Conservation (phyloP, 495 filamentous ascomycete genomes). For the Diplogelasinospora grovesii region DNA sequence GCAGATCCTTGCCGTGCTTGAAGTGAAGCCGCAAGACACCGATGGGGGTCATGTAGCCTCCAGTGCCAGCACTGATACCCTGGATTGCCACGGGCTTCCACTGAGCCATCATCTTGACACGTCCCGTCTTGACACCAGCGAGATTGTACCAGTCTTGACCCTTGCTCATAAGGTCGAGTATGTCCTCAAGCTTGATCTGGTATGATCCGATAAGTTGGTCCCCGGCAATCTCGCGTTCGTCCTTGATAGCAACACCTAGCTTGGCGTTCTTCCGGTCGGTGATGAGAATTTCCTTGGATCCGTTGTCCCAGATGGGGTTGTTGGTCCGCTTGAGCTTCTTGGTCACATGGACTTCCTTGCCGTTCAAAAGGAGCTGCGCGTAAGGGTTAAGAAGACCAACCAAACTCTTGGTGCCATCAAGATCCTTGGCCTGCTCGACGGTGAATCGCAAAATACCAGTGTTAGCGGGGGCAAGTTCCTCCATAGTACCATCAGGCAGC, state of each 20-base stretch:
- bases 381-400: slow-evolving; percentile 89
- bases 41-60: slow-evolving; percentile 87
- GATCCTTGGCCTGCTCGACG: slow-evolving; percentile 90
- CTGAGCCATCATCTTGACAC: slow-evolving; percentile 78
- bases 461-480: slow-evolving; percentile 78
- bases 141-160: slow-evolving; percentile 96
- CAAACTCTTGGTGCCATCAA: slow-evolving; percentile 84
- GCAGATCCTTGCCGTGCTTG: slow-evolving; percentile 69
- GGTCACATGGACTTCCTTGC: slow-evolving; percentile 76
- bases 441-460: slow-evolving; percentile 91
- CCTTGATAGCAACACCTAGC: slow-evolving; percentile 87
- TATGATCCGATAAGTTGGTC: slow-evolving; percentile 85
- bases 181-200: slow-evolving; percentile 88
- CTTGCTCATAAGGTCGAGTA: slow-evolving; percentile 84
- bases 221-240: slow-evolving; percentile 76
- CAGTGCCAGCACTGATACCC: slow-evolving; percentile 63
- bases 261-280: slow-evolving; percentile 86
- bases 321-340: slow-evolving; percentile 93
- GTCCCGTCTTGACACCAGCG: slow-evolving; percentile 70
- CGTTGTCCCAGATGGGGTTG: slow-evolving; percentile 88
- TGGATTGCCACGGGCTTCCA: slow-evolving; percentile 92
- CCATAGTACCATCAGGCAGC: slow-evolving; percentile 66
- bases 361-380: slow-evolving; percentile 77
- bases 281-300: slow-evolving; percentile 85
- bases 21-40: slow-evolving; percentile 95